Percentiles rank a stretch among this genome's conserved stretches.
Conservation (phyloP, 768 basidiomycete species). For the Paxillus rubicundulus region DNA sequence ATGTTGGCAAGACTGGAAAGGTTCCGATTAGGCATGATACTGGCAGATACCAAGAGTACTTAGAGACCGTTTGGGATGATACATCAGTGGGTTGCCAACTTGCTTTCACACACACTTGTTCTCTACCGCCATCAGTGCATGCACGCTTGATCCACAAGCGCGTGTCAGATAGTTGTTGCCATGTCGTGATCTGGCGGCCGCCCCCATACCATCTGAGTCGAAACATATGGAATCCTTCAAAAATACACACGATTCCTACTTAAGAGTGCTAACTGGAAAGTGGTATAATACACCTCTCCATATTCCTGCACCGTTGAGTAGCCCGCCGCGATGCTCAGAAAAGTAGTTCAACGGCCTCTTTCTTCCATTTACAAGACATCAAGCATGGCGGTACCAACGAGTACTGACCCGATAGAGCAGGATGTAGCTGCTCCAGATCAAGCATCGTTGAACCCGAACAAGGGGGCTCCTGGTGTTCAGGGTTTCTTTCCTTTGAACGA, state of each 20-base stretch:
- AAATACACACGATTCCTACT: not conserved
- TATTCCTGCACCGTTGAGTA: not conserved
- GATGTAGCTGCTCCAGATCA: not conserved
- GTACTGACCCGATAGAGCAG: not conserved
- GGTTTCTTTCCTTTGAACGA: constrained; percentile 62
- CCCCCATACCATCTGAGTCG: not conserved
- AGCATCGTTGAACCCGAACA: constrained; percentile 38
- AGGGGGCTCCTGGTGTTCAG: constrained; percentile 44
- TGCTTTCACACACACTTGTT: no score
- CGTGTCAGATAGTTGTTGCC: no score
- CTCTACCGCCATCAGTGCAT: no score
- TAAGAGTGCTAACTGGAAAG: not conserved
- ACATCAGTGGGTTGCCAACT: no score
- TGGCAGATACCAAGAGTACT: not conserved
- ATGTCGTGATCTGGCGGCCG: not conserved
- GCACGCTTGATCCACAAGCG: no score
- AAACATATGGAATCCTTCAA: not conserved
- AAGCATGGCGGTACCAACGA: not conserved
- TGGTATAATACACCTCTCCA: not conserved
- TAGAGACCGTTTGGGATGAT: no score
- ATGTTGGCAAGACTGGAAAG: constrained; percentile 4
- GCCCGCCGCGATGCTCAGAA: not conserved
- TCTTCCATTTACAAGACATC: not conserved
- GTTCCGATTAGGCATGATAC: not conserved
- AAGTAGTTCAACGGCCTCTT: not conserved